Evolutionary conservation across 2,329 filamentous ascomycete species (phyloP), one percentile per base, ranked within the genome.

Genomic region (Penicillium sp.): DNA sequence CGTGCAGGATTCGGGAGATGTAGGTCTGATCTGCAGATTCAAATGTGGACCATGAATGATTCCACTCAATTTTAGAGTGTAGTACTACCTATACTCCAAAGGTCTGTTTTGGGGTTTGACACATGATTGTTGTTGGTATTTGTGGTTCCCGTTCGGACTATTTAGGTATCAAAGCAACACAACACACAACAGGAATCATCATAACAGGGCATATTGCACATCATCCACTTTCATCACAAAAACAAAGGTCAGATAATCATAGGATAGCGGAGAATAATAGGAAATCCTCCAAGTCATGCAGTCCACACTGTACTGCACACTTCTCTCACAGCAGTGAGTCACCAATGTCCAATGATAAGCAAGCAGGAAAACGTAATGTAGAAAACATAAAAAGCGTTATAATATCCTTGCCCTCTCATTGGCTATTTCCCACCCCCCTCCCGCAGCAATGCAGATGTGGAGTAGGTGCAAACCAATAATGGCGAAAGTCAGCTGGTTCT

Each of bases 251-350:
- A 54, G 55, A 51, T 16, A 10, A 10, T 45, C 30, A 56, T 37
- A n/a, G 35, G 46, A 30, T 13, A 42, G 35, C 42, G 22, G 42
- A 42, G 22, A 26, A 51, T 7, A 37, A 10, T 7, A 52, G 48
- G 6, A n/a, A 40, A 25, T 35, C 26, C 52, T 52, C 25, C 28
- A 53, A 40, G 51, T 40, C 11, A 5, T 53, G 35, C 51, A 53
- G 35, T 53, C 11, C 19, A 52, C 11, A 22, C 16, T 40, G 38
- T 33, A 28, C 26, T 40, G 37, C 52, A 59, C 16, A 13, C 33
- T 59, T 59, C 56, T 49, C 52, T 46, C 38, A 56, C 28, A 11
- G 30, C 14, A 52, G 56, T 62, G 60, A 62, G 60, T 62, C 60
- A 62, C 52, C 38, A 48, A 52, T 43, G 30, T 28, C 52, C 59